These are phyloP conservation scores for Aspergillus carlsbadensis DNA, from an alignment of 495 filamentous ascomycete genomes.

Conservation along the genomic window DNA sequence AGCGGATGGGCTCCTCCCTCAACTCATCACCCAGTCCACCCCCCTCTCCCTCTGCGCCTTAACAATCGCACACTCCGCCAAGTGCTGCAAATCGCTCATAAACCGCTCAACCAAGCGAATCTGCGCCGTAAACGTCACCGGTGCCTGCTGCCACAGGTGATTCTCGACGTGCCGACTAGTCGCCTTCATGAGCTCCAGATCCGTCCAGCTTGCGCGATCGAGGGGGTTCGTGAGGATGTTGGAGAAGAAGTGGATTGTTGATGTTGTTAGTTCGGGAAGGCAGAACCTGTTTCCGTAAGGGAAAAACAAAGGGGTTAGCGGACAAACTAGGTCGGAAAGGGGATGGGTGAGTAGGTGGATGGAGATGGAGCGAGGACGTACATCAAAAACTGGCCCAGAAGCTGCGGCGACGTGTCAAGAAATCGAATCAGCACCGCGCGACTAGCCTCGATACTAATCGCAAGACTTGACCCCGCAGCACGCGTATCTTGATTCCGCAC, in stretches of 20 bases:
- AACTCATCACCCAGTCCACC: too few relatives aligned
- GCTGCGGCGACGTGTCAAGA: neutral
- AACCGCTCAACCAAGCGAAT: neutral
- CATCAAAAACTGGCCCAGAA: neutral
- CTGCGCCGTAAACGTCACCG: neutral
- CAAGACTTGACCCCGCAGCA: constrained; percentile 2
- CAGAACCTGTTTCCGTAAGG: neutral
- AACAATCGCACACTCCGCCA: neutral
- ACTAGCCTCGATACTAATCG: constrained; percentile 3
- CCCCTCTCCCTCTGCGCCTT: neutral
- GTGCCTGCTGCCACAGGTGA: neutral
- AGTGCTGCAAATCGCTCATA: neutral
- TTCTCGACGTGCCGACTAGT: neutral
- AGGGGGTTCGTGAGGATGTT: constrained; percentile 7
- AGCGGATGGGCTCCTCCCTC: too few relatives aligned
- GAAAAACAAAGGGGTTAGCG: too few relatives aligned
- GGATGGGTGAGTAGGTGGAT: too few relatives aligned
- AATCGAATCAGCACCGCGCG: constrained; percentile 2
- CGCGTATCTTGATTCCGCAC: neutral
- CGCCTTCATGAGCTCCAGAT: neutral
- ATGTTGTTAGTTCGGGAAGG: neutral
- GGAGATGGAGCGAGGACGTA: neutral
- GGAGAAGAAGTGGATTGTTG: constrained; percentile 2
- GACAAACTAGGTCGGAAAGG: too few relatives aligned
- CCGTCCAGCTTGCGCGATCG: neutral